Evolutionary conservation across 768 basidiomycete genomes (phyloP), one percentile per base, ranked within the genome.

Genomic region (Termitomyces sp.): DNA sequence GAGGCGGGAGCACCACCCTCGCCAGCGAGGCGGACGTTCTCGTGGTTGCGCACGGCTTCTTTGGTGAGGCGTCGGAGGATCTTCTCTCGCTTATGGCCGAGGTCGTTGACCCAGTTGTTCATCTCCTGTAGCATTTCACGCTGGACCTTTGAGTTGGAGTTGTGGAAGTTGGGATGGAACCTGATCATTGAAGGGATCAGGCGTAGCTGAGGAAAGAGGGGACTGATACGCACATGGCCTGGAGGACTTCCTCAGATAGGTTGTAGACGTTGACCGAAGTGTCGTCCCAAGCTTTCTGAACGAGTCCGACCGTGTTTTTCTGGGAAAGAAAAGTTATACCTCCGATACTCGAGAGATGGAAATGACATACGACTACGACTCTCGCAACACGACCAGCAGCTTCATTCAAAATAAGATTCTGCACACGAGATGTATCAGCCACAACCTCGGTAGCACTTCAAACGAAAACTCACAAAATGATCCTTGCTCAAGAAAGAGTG

Each of bases 401-500:
- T 68, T 93, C 90, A 64, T 94, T 94, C 16, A 94, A 74, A 52
- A 91, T 88, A 32, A 91, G 76, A 69, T 91, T 90, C 90, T 89
- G 40, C 35, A 18, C 22, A 28, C 2, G 28, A 28, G 28, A 28
- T 28, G 28, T 28, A 28, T 28, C 28, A 28, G 28, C 28, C 28
- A 28, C 4, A 4, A 4, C 28, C 28, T 28, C 28, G 28, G 4
- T 28, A 28, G 28, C 28, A 28, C 4, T 28, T 28, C 28, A 28
- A 28, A 28, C 28, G n/a, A 39, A n/a, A 12, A 80, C 88, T 68
- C 65, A 90, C 90, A 66, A 93, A 93, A 68, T 94, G 91, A 69
- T 94, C 92, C 75, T 94, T 94, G 70, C 90, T 92, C 73, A 94
- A 73, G 79, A 92, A 91, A 3, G 91, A 93, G 70, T 94, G 92